Evolutionary conservation across 2,329 filamentous ascomycete genomes (phyloP).

Genomic region (Fusarium solani-melongenae): DNA sequence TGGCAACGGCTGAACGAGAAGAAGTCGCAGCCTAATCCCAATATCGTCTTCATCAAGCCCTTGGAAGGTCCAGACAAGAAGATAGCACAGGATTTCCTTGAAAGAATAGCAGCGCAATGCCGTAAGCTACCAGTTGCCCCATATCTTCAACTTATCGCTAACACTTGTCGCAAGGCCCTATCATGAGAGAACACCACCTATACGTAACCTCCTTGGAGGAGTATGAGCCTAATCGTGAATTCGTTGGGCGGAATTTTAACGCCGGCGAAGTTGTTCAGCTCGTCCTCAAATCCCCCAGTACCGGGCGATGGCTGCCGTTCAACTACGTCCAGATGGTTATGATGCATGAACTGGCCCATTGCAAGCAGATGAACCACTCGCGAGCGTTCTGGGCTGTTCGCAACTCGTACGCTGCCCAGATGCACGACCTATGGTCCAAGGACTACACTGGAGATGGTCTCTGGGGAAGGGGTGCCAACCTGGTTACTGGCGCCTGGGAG

Average conservation of each 20-base stretch:
- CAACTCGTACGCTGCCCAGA: conserved; percentile 76
- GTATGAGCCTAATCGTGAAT: conserved; percentile 82
- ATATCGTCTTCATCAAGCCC: conserved; percentile 88
- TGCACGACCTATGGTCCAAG: conserved; percentile 76
- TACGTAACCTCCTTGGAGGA: conserved; percentile 81
- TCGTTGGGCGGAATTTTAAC: conserved; percentile 91
- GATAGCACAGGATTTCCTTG: conserved; percentile 76
- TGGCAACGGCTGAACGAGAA: conserved; percentile 83
- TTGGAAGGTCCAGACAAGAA: conserved; percentile 72
- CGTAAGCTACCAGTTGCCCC: conserved; percentile 53
- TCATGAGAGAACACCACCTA: conserved; percentile 75
- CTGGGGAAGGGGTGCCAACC: conserved; percentile 78
- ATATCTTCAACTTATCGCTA: not conserved
- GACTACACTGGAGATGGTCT: conserved; percentile 84
- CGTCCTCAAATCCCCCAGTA: conserved; percentile 75
- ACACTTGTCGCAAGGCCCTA: conserved; percentile 61
- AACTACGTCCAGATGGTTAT: conserved; percentile 92
- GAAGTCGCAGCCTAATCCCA: conserved; percentile 77
- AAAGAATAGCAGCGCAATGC: conserved; percentile 84
- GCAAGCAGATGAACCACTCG: conserved; percentile 92
- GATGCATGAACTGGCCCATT: conserved; percentile 92
- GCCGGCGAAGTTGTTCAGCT: conserved; percentile 88
- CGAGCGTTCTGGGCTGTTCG: conserved; percentile 83
- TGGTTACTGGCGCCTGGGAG: conserved; percentile 71
- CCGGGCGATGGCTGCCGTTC: conserved; percentile 81